Evolutionary conservation across 2,329 filamentous ascomycete species (phyloP), one percentile per base, ranked within the genome.

Genomic region (Lachnellula subtilissima): DNA sequence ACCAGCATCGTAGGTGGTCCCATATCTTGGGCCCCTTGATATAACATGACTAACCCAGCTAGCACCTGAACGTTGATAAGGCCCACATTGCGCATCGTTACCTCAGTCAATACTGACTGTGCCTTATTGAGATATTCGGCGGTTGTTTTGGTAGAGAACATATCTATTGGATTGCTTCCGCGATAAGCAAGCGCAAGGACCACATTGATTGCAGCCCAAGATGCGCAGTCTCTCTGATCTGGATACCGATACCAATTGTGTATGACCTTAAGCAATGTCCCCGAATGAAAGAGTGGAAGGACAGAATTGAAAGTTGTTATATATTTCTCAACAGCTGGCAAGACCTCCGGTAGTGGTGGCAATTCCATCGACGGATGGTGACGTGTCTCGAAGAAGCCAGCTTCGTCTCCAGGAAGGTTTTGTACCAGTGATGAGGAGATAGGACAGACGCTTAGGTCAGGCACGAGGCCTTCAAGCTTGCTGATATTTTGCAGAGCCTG

Each of bases 51-150:
- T 59, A 69, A 67, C 17, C 66, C 67, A 45, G 68, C 55, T 32
- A 70, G 48, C 51, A 69, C 64, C 58, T 70, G 68, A 51, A 69
- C 58, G 55, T 67, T 70, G 57, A 69, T 61, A 11, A 70, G 62
- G 40, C 65, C 49, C 45, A 49, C 57, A 50, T 67, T 62, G 48
- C 64, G 58, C 42, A 69, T 52, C 25, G 66, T 54, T 17, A 70
- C 54, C n/a, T 50, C 55, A 7, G 65, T 62, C 35, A 70, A 57
- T 40, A 69, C 67, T 42, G 67, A 65, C 54, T 70, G 56, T 48
- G 64, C 67, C 55, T 54, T 67, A 52, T 55, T 61, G 23, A 70
- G 63, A 64, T 61, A 69, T 48, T 55, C 51, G 19, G 55, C 57
- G 35, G 64, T 56, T 48, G 45, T 42, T 40, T 37, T 32, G 32